Evolutionary conservation across 257 asterid species (phyloP).

Genomic region (Plantago major): DNA sequence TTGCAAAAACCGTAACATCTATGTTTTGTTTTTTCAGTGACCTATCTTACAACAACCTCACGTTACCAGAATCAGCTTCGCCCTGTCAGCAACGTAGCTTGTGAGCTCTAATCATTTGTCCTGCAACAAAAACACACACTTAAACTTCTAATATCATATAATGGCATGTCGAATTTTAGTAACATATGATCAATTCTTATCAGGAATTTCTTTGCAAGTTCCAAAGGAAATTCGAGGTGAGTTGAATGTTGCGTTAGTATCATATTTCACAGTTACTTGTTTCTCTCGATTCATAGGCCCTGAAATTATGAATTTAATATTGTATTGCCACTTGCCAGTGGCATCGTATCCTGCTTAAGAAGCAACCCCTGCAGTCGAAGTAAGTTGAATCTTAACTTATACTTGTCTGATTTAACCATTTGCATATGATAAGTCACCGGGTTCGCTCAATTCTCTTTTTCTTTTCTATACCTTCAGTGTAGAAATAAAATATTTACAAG

Average conservation of each 20-base stretch:
- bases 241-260: constrained; percentile 19
- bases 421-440: no score
- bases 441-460: no score
- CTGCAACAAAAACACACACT: neutral
- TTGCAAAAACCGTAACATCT: no score
- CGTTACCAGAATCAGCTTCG: constrained; percentile 20
- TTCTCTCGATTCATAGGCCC: constrained; percentile 9
- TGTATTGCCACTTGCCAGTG: constrained; percentile 40
- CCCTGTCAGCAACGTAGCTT: constrained; percentile 33
- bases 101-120: constrained; percentile 35
- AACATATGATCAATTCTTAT: constrained; percentile 1
- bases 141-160: neutral
- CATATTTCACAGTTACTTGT: neutral
- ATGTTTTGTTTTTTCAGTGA: constrained; percentile 40
- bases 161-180: constrained; percentile 12
- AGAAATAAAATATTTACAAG: neutral
- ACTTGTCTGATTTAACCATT: neutral
- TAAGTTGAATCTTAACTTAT: constrained; percentile 30
- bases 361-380: constrained; percentile 32
- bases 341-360: constrained; percentile 49
- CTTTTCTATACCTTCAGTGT: no score
- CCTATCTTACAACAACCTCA: constrained; percentile 60
- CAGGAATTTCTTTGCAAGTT: constrained; percentile 66
- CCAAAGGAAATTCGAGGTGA: constrained; percentile 46
- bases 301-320: constrained; percentile 5